Evolutionary conservation across 305 asterid species (phyloP), one percentile per base, ranked within the genome.

Genomic region (Lippia alba): DNA sequence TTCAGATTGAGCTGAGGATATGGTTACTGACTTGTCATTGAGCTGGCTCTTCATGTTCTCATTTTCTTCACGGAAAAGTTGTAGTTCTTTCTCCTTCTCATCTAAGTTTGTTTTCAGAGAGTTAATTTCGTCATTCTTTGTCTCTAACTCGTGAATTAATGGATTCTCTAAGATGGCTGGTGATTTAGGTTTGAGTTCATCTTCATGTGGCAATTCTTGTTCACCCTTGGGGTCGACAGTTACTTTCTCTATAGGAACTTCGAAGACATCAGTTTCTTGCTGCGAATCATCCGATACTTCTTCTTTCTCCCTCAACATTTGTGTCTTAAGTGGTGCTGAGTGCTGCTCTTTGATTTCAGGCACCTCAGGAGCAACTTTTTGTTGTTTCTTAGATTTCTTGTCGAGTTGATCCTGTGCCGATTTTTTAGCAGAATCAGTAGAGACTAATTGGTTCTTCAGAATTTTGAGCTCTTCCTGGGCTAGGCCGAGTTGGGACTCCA

Each of bases 401-500:
- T 85, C 96, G 0, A 80, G 83, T 59, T 81, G 89, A 39, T 91
- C 91, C 59, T 89, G 90, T 49, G 82, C 86, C 19, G 67, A 78
- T 64, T 85, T 87, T 65, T 87, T 89, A 12, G 89, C 85, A 50
- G 83, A 73, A 64, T 85, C 96, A 6, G 89, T 87, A 5, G 96
- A 82, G 67, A 62, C 81, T 61, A 93, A 67, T 50, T 91, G 98
- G 30, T 70, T 75, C 80, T 93, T 93, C 7, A 94, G 86, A 76
- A 79, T 77, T 63, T 81, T 90, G 74, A 94, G 92, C 83, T 92
- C 99, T 67, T 74, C 86, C 72, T 92, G 99, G 0, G 99, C 98
- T 51, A 83, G 96, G 69, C 96, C 98, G 40, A 94, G 98, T 71
- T 90, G 98, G 24, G 94, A 87, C 70, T 94, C 99, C 85, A 94